A percentile compares a stretch with the other conserved stretches of the same genome.
Conservation (phyloP, 805 yeast species). For the Blastobotrys muscicola region DNA sequence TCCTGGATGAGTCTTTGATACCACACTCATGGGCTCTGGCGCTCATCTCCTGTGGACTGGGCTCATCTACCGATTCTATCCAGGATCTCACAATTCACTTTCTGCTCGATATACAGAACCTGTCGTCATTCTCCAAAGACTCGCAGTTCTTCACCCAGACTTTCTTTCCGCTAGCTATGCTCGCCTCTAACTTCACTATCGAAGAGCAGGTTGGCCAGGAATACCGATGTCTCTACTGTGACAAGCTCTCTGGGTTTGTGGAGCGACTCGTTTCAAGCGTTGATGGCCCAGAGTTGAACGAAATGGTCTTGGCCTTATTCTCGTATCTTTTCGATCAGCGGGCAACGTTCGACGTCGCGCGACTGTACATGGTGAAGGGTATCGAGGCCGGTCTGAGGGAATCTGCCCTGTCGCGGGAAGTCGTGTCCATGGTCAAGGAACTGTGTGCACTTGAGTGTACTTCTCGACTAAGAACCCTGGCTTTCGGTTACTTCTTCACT, state of each 20-base stretch:
- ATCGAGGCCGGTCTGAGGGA: slow-evolving; percentile 40
- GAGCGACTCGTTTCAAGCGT: slow-evolving; percentile 23
- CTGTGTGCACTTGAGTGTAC: too few species aligned
- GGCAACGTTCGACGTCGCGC: slow-evolving; percentile 52
- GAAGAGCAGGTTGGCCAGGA: slow-evolving; percentile 17
- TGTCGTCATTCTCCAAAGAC: slow-evolving; percentile 35
- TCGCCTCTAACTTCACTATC: slow-evolving; percentile 48
- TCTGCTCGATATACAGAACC: too few species aligned
- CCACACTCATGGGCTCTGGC: slow-evolving; percentile 66
- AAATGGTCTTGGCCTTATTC: slow-evolving; percentile 32
- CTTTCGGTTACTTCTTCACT: too few species aligned
- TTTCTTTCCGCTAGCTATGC: slow-evolving; percentile 52
- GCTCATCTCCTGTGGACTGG: slow-evolving; percentile 65
- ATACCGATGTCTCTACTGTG: slow-evolving; percentile 50
- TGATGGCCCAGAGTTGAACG: slow-evolving; percentile 31
- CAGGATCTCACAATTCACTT: slow-evolving; percentile 36
- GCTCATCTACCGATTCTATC: slow-evolving; percentile 69
- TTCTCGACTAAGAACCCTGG: too few species aligned
- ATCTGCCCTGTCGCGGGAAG: slow-evolving; percentile 1
- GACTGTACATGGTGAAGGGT: slow-evolving; percentile 52
- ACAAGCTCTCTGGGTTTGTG: slow-evolving; percentile 39
- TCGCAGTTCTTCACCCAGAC: slow-evolving; percentile 32
- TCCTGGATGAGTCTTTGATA: slow-evolving; percentile 44
- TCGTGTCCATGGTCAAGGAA: neutral
- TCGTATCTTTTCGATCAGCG: too few species aligned